These are phyloP conservation scores for Rhizopogon roseolus DNA, from an alignment of 768 basidiomycete genomes.

Conservation along the genomic window DNA sequence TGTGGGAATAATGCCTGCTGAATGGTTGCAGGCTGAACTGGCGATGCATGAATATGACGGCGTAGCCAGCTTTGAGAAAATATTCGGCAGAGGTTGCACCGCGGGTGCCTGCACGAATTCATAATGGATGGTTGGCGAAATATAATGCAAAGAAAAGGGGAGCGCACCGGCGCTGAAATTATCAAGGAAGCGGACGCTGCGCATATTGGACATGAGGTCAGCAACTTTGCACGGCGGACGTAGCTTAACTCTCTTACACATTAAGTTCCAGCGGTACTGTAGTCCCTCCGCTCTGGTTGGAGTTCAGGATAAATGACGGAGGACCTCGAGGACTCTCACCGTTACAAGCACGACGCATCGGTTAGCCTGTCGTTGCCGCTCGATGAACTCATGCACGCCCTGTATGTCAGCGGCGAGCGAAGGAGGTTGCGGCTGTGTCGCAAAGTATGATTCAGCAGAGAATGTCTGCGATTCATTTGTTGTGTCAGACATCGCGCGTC, in stretches of 20 bases:
- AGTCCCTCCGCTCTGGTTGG: slow-evolving; percentile 87
- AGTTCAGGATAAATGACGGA: slow-evolving; percentile 8
- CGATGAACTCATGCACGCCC: slow-evolving; percentile 63
- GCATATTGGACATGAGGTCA: slow-evolving; percentile 17
- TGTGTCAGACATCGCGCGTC: slow-evolving; percentile 17
- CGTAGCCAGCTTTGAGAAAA: slow-evolving; percentile 90
- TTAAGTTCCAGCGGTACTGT: slow-evolving; percentile 98
- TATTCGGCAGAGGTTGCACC: slow-evolving; percentile 98
- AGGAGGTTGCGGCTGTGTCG: slow-evolving; percentile 76
- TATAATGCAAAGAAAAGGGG: neutral
- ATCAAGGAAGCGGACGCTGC: slow-evolving; percentile 95
- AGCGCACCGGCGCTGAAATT: slow-evolving; percentile 93
- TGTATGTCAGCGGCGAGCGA: slow-evolving; percentile 65
- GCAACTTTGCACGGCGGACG: slow-evolving; percentile 8
- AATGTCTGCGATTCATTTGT: slow-evolving; percentile 35
- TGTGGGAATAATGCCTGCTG: slow-evolving; percentile 96
- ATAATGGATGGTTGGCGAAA: neutral
- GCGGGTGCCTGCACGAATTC: slow-evolving; percentile 66
- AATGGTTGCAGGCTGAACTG: slow-evolving; percentile 98
- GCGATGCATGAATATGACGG: slow-evolving; percentile 98
- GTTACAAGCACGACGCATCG: slow-evolving; percentile 91
- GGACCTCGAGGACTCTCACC: slow-evolving; percentile 41
- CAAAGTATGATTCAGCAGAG: slow-evolving; percentile 88
- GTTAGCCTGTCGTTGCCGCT: slow-evolving; percentile 55
- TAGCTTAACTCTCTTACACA: slow-evolving; percentile 63